Evolutionary conservation across 768 basidiomycete species (phyloP).

Genomic region (Lentinula guzmanii): DNA sequence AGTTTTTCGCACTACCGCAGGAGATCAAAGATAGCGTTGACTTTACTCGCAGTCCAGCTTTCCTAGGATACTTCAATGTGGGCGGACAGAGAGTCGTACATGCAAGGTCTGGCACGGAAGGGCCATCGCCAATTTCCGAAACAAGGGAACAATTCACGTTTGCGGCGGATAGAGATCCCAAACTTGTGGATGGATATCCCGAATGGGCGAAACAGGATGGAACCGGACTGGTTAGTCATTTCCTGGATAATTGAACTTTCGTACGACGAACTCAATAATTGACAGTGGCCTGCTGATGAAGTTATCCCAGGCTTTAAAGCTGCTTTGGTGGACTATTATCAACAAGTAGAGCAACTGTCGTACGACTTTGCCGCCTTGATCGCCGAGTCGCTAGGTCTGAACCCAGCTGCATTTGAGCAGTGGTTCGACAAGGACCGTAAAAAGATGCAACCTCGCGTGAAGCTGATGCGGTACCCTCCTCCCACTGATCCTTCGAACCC

Average conservation of each 20-base stretch:
- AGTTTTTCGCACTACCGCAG: slow-evolving; percentile 43
- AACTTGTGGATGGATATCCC: slow-evolving; percentile 37
- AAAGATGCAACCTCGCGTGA: slow-evolving; percentile 27
- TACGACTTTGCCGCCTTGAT: slow-evolving; percentile 36
- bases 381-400: slow-evolving; percentile 42
- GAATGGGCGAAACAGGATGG: slow-evolving; percentile 48
- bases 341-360: slow-evolving; percentile 35
- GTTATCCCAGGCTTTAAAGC: slow-evolving; percentile 42
- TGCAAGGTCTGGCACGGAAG: slow-evolving; percentile 40
- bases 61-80: slow-evolving; percentile 47
- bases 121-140: slow-evolving; percentile 50
- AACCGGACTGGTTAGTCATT: slow-evolving; percentile 10
- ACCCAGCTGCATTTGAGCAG: slow-evolving; percentile 29
- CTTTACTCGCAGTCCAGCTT: slow-evolving; percentile 47
- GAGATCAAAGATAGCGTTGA: slow-evolving; percentile 34
- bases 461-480: slow-evolving; percentile 46
- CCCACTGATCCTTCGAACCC: slow-evolving; percentile 19
- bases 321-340: slow-evolving; percentile 33
- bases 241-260: neutral
- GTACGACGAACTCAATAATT: neutral
- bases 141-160: slow-evolving; percentile 39
- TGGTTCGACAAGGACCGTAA: slow-evolving; percentile 35
- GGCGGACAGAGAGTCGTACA: slow-evolving; percentile 25
- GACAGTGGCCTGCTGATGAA: slow-evolving; percentile 4
- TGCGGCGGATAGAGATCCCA: slow-evolving; percentile 33